Conservation (phyloP, 768 basidiomycete species). For the Russula sp. region DNA sequence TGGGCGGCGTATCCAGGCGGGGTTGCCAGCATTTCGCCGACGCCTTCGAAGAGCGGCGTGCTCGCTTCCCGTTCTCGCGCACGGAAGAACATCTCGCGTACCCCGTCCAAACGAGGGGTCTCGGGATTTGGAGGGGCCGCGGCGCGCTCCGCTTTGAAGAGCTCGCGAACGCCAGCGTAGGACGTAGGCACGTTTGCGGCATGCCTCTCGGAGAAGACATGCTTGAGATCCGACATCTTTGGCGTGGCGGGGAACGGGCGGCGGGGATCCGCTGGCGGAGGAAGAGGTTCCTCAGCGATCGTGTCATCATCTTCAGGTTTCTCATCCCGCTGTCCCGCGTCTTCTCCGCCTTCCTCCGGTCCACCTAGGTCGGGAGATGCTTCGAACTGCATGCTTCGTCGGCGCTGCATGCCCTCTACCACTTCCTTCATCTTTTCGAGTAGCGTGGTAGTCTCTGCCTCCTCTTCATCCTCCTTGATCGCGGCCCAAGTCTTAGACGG, state of each 20-base stretch:
- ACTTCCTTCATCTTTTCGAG: conserved; percentile 36
- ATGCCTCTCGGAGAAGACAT: conserved; percentile 28
- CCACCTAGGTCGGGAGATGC: conserved; percentile 34
- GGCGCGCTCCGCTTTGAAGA: conserved; percentile 28
- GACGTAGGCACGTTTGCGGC: conserved; percentile 25
- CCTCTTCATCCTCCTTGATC: conserved; percentile 29
- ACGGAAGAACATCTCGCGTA: conserved; percentile 30
- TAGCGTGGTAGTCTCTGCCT: conserved; percentile 32
- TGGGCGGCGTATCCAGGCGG: conserved; percentile 27
- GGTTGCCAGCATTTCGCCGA: conserved; percentile 31
- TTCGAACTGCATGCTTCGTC: conserved; percentile 30
- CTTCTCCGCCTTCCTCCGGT: conserved; percentile 32
- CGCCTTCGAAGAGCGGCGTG: conserved; percentile 29
- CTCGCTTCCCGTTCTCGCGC: conserved; percentile 23
- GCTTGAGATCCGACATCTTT: conserved; percentile 30
- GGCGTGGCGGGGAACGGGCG: conserved; percentile 28
- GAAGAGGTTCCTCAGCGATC: background rate
- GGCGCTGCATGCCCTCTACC: conserved; percentile 34
- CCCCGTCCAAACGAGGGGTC: conserved; percentile 35
- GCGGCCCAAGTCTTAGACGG: conserved; percentile 14
- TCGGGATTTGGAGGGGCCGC: conserved; percentile 4
- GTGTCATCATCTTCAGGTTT: conserved; percentile 19
- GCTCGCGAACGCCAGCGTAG: conserved; percentile 30
- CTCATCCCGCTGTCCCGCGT: conserved; percentile 32
- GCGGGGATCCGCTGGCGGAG: conserved; percentile 7